These are phyloP conservation scores for Melampsora larici-populina DNA, from an alignment of 1,284 basidiomycete genomes.

Conservation along the genomic window DNA sequence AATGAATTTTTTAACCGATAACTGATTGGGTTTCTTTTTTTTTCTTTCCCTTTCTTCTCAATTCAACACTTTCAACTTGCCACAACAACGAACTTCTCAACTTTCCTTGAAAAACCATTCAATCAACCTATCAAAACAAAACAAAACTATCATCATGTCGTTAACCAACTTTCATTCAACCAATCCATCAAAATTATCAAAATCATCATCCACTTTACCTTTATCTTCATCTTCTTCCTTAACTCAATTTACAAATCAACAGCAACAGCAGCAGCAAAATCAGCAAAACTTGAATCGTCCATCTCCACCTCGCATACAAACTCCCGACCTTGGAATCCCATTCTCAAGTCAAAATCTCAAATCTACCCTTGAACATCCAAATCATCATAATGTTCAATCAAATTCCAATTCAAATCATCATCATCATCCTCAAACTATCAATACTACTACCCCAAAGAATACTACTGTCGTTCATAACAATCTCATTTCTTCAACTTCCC, in stretches of 20 bases:
- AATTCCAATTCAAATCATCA: slow-evolving; percentile 1
- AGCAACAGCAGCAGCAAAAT: not conserved
- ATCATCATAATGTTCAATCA: not conserved
- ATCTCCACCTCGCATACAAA: slow-evolving; percentile 11
- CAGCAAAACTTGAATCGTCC: not conserved
- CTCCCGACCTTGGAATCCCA: slow-evolving; percentile 8
- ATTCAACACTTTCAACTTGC: too few species aligned
- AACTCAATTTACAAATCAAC: not conserved
- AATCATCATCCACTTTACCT: slow-evolving; percentile 3
- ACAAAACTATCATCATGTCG: too few species aligned
- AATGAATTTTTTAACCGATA: too few species aligned
- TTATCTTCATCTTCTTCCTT: not conserved
- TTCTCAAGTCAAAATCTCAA: not conserved
- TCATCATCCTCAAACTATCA: not conserved
- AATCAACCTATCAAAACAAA: too few species aligned
- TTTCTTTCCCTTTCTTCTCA: too few species aligned
- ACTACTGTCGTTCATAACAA: not conserved
- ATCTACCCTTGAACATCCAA: not conserved
- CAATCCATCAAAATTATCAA: not conserved
- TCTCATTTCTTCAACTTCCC: not conserved
- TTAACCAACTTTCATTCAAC: not conserved
- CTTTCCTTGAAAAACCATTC: too few species aligned
- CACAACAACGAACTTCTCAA: too few species aligned
- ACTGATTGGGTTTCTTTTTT: too few species aligned
- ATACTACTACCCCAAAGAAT: not conserved